phyloP scores from a whole-genome alignment of 1,139 yeast species.

The Geotrichum phurueaensis region DNA sequence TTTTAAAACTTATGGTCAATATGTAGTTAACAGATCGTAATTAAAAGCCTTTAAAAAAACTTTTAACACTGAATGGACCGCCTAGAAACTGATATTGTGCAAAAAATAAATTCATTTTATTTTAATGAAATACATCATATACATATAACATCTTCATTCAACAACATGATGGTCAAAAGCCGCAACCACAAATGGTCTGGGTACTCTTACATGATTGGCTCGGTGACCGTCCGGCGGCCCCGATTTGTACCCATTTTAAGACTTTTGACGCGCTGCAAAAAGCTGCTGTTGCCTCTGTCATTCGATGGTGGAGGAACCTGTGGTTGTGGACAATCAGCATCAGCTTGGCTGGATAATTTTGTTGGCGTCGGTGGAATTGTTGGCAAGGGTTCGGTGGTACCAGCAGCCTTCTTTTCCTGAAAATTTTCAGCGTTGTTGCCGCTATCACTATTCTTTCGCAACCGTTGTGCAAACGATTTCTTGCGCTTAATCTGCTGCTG shows the following conservation, averaged over 20 bases:
- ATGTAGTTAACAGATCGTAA: too few species aligned
- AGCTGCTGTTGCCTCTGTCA: constrained; percentile 38
- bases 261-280: constrained; percentile 81
- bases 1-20: too few species aligned
- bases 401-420: constrained; percentile 3
- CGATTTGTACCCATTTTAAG: constrained; percentile 31
- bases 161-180: not conserved
- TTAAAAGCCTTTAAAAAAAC: too few species aligned
- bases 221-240: not conserved
- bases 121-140: not conserved
- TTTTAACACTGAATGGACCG: too few species aligned
- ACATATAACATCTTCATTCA: not conserved
- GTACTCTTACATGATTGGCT: not conserved
- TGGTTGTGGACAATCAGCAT: not conserved
- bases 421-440: constrained; percentile 15
- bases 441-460: constrained; percentile 36
- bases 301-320: not conserved
- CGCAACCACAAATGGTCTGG: not conserved
- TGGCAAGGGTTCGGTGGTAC: not conserved
- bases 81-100: not conserved
- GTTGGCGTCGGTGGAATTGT: constrained; percentile 1
- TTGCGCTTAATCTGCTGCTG: constrained; percentile 40
- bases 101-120: not conserved
- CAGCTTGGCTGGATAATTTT: too few species aligned
- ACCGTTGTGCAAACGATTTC: constrained; percentile 66